phyloP scores from a whole-genome alignment of 768 basidiomycete species.

The Lentinula sp. region DNA sequence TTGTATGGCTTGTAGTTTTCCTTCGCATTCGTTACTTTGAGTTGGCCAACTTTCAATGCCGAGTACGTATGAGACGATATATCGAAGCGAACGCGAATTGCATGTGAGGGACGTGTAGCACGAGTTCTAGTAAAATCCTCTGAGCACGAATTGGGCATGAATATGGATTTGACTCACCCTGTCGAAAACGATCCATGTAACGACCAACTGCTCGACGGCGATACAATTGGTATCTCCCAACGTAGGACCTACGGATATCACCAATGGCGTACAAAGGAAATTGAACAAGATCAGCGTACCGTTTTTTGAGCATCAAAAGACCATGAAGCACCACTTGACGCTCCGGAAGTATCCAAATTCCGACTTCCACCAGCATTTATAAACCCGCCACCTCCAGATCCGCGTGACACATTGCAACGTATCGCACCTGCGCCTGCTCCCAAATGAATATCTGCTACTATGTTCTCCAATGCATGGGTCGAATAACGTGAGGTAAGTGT shows the following conservation, averaged over 20 bases:
- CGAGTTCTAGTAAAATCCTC: slow-evolving; percentile 15
- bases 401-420: slow-evolving; percentile 51
- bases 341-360: slow-evolving; percentile 23
- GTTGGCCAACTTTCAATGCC: slow-evolving; percentile 77
- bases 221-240: slow-evolving; percentile 72
- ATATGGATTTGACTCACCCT: slow-evolving; percentile 28
- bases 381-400: slow-evolving; percentile 48
- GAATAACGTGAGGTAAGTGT: slow-evolving; percentile 58
- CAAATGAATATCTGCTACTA: slow-evolving; percentile 67
- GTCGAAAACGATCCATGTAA: slow-evolving; percentile 76
- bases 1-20: slow-evolving; percentile 90
- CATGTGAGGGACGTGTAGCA: slow-evolving; percentile 60
- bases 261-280: not conserved
- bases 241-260: slow-evolving; percentile 47
- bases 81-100: slow-evolving; percentile 67
- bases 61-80: slow-evolving; percentile 72
- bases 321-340: slow-evolving; percentile 60
- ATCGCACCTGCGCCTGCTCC: slow-evolving; percentile 70
- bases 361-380: slow-evolving; percentile 23
- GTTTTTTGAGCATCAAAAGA: slow-evolving; percentile 66
- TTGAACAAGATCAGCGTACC: slow-evolving; percentile 28
- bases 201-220: slow-evolving; percentile 64
- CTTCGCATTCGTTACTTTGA: slow-evolving; percentile 57
- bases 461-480: slow-evolving; percentile 62
- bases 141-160: not conserved